These are phyloP conservation scores for Sergeia podlipaevii DNA, from an alignment of 208 protist genomes.

Conservation along the genomic window DNA sequence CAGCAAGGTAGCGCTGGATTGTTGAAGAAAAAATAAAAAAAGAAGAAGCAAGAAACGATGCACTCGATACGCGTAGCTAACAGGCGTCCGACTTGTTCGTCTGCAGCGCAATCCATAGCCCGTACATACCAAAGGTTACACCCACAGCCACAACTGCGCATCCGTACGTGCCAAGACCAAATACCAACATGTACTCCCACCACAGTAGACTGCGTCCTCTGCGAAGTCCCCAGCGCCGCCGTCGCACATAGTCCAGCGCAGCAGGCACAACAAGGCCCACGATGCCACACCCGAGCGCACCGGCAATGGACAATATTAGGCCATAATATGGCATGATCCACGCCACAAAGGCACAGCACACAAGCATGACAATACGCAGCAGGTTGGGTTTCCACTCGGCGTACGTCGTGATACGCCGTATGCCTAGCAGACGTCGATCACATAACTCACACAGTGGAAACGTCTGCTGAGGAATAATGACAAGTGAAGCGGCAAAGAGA, in stretches of 20 bases:
- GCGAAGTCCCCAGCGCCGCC: slow-evolving; percentile 25
- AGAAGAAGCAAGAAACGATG: too few species aligned
- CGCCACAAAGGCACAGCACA: slow-evolving; percentile 25
- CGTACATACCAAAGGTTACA: slow-evolving; percentile 40
- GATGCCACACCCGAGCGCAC: slow-evolving; percentile 42
- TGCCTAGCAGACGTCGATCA: slow-evolving; percentile 42
- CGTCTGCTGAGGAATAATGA: slow-evolving; percentile 45
- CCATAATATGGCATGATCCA: slow-evolving; percentile 52
- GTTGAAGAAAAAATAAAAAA: too few species aligned
- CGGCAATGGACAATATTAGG: slow-evolving; percentile 47
- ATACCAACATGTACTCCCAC: slow-evolving; percentile 39
- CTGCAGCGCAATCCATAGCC: slow-evolving; percentile 45
- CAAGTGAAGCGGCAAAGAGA: slow-evolving; percentile 46
- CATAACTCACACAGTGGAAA: slow-evolving; percentile 52
- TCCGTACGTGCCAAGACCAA: slow-evolving; percentile 45
- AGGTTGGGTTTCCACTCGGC: slow-evolving; percentile 38
- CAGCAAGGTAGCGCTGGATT: too few species aligned
- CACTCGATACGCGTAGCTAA: too few species aligned
- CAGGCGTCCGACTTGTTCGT: slow-evolving; percentile 25
- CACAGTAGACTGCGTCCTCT: slow-evolving; percentile 24
- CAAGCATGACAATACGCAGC: slow-evolving; percentile 27
- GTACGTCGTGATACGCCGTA: slow-evolving; percentile 30
- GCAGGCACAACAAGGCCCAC: slow-evolving; percentile 45
- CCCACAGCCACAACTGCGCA: slow-evolving; percentile 34
- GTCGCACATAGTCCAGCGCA: slow-evolving; percentile 44